Base-by-base conservation (phyloP, 78 protist genomes). In the Dictyostelium purpureum region DNA sequence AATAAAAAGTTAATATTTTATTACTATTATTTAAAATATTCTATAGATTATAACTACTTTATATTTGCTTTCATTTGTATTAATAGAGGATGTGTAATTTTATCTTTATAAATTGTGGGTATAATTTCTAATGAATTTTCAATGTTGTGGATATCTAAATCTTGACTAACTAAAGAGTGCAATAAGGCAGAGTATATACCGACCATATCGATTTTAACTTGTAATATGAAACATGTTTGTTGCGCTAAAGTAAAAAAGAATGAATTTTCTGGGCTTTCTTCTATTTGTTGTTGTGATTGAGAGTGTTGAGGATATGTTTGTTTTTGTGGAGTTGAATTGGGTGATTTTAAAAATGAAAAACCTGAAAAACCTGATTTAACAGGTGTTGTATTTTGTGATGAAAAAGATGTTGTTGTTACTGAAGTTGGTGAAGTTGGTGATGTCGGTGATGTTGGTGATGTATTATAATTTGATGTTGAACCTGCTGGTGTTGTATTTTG, bases 51-150 rank as follows among this genome's bases (percentile, higher is more conserved):
- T 1, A 47, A 28, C 0, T 67, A 80, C 79, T 85, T 85, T 73
- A 79, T 85, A 59, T 85, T 85, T 3, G 91, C 16, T 59, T 73
- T 85, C 35, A 85, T 85, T 54, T 77, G 80, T 28, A 85, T 16
- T 21, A 85, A 38, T 42, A 85, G n/a, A 19, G 91, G 91, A 85
- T 85, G 91, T 28, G 91, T 85, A 18, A 85, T 85, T 59, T 73
- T 85, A 59, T 85, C 91, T 56, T 65, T 76, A 59, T 85, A 85
- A 1, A 85, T 85, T 6, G 51, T 59, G 2, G 91, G 91, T 33
- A 85, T 57, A 24, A 24, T 14, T 38, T 85, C 91, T 11, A 85
- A 51, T 31, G 77, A 26, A 24, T 56, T 85, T 14, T 51, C 81
- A 14, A 85, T n/a, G 0, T 51, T 28, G 38, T 85, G 82, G 5